Percentiles rank a stretch among this genome's conserved stretches.
phyloP scores from a whole-genome alignment of 441 rosid species.

The Croton setiger region DNA sequence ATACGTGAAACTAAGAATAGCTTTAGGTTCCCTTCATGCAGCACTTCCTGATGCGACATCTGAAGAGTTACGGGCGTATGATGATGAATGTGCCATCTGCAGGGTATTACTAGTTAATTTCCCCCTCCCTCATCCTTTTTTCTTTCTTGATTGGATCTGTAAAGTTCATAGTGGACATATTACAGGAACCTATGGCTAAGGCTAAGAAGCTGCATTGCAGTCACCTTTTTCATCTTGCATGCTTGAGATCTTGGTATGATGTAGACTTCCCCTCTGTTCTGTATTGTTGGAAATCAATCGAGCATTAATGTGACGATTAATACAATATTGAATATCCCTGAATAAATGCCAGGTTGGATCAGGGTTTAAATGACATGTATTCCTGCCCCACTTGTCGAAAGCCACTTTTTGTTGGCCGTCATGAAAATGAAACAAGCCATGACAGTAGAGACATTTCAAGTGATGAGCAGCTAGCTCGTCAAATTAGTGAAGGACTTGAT shows the following conservation, averaged over 20 bases:
- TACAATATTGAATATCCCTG: conserved; percentile 19
- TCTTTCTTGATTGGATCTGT: conserved; percentile 18
- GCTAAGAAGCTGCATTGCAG: conserved; percentile 91
- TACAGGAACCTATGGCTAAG: conserved; percentile 99
- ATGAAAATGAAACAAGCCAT: conserved; percentile 55
- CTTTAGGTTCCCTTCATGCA: conserved; percentile 90
- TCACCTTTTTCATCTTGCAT: conserved; percentile 96
- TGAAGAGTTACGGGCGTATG: conserved; percentile 80
- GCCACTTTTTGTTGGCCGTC: conserved; percentile 79
- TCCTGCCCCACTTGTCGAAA: conserved; percentile 98
- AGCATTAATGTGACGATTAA: conserved; percentile 16
- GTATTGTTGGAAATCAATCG: conserved; percentile 19
- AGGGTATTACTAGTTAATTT: conserved; percentile 55
- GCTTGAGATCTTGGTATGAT: conserved; percentile 96
- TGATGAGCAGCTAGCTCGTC: conserved; percentile 85
- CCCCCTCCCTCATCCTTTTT: background rate
- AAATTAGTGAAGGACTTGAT: conserved; percentile 58
- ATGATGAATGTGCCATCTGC: conserved; percentile 99
- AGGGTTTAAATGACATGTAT: conserved; percentile 86
- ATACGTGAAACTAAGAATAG: conserved; percentile 74
- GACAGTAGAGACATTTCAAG: conserved; percentile 45
- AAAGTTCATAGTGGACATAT: conserved; percentile 26
- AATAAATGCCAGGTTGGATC: conserved; percentile 85
- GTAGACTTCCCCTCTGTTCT: conserved; percentile 5
- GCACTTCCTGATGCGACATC: conserved; percentile 98